Evolutionary conservation across 2,329 filamentous ascomycete species (phyloP).

Genomic region (Esteya vermicola): DNA sequence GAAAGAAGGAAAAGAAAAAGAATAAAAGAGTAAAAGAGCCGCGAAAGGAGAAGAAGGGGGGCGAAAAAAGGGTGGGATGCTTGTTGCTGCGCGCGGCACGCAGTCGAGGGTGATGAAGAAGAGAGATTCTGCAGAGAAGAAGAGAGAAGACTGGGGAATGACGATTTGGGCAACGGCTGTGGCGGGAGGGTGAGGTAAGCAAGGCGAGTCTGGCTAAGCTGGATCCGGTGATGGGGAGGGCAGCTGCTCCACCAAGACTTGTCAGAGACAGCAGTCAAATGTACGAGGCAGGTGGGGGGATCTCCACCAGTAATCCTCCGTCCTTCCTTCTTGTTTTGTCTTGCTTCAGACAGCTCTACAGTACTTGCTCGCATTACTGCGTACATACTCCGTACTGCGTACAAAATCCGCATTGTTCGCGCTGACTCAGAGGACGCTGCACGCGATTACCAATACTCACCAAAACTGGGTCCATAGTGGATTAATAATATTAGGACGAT

Average conservation of each 20-base stretch:
- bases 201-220: background rate
- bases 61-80: background rate
- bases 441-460: too few species aligned
- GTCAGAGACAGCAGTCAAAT: background rate
- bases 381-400: too few species aligned
- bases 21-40: background rate
- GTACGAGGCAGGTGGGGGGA: background rate
- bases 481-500: too few species aligned
- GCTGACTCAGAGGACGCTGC: too few species aligned
- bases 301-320: too few species aligned
- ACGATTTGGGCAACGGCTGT: conserved; percentile 2
- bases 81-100: background rate
- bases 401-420: too few species aligned
- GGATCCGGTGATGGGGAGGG: background rate
- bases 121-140: conserved; percentile 7
- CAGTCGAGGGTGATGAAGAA: background rate
- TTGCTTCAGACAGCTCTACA: too few species aligned
- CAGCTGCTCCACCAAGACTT: too few species aligned
- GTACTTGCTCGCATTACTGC: too few species aligned
- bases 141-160: conserved; percentile 9
- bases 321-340: too few species aligned
- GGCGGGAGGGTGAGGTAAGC: background rate
- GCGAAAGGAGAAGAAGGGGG: background rate
- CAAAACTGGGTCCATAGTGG: too few species aligned
- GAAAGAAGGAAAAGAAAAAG: background rate